phyloP scores from a whole-genome alignment of 176 grass and related monocot genomes.

The Oryza punctata region DNA sequence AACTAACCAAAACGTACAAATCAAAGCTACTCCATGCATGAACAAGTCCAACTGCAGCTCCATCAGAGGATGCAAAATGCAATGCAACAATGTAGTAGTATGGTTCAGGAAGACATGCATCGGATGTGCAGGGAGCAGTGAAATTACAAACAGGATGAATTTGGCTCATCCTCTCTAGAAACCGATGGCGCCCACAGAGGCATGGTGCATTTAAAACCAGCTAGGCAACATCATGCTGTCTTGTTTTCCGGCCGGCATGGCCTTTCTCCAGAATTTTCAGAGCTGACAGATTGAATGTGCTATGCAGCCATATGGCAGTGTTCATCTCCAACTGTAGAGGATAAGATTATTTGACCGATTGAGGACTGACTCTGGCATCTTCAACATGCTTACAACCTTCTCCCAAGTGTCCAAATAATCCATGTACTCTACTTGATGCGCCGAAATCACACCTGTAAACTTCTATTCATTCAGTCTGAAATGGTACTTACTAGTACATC shows the following conservation, averaged over 20 bases:
- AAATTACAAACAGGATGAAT: constrained; percentile 12
- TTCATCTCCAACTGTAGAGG: constrained; percentile 11
- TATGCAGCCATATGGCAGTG: constrained; percentile 11
- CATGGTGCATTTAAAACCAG: constrained; percentile 31
- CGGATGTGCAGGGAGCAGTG: background rate
- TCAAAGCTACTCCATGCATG: background rate
- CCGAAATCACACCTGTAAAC: background rate
- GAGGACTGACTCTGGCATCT: background rate
- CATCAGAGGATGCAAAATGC: constrained; percentile 17
- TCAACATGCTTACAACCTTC: constrained; percentile 10
- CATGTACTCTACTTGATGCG: background rate
- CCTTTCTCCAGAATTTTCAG: constrained; percentile 35
- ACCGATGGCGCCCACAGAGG: constrained; percentile 36
- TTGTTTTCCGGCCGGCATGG: constrained; percentile 40
- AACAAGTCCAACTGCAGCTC: background rate
- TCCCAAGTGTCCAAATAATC: constrained; percentile 18
- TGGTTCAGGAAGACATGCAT: constrained; percentile 1
- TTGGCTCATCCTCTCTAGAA: constrained; percentile 15
- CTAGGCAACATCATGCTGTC: constrained; percentile 16
- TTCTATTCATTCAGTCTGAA: background rate
- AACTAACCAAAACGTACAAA: background rate
- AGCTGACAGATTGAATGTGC: background rate
- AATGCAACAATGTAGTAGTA: background rate
- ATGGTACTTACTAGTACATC: background rate
- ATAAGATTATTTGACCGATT: constrained; percentile 19